Percentiles rank a stretch among this genome's conserved stretches.
Conservation (phyloP, 352 stramenopile genomes). For the Pythium grandisporangium region DNA sequence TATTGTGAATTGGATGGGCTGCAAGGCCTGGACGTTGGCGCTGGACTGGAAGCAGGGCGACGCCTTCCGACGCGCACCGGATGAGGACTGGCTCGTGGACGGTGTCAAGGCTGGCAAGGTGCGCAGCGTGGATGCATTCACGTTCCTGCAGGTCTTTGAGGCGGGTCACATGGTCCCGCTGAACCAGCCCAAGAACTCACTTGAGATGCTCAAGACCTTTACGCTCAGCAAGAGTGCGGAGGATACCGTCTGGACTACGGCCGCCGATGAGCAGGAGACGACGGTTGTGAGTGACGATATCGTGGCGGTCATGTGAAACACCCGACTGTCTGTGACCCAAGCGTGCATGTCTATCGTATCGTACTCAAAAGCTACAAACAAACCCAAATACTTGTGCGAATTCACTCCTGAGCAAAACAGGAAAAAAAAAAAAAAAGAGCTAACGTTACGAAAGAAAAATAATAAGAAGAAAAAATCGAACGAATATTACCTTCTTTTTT, state of each 20-base stretch:
- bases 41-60: slow-evolving; percentile 86
- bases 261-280: too few species aligned
- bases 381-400: too few species aligned
- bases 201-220: slow-evolving; percentile 94
- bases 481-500: too few species aligned
- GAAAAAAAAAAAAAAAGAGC: too few species aligned
- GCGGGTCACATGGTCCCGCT: slow-evolving; percentile 95
- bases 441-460: too few species aligned
- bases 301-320: slow-evolving; percentile 12
- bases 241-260: slow-evolving; percentile 7
- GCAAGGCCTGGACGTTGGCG: slow-evolving; percentile 92
- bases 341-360: too few species aligned
- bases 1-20: slow-evolving; percentile 97
- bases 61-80: slow-evolving; percentile 34
- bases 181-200: slow-evolving; percentile 89
- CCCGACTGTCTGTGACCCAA: too few species aligned
- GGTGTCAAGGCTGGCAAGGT: slow-evolving; percentile 53
- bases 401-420: too few species aligned
- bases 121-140: slow-evolving; percentile 55
- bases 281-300: slow-evolving; percentile 1
- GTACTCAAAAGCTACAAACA: too few species aligned
- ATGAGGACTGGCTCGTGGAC: slow-evolving; percentile 54
- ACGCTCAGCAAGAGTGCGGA: slow-evolving; percentile 32
- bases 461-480: too few species aligned
- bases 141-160: slow-evolving; percentile 94